Base-by-base conservation (phyloP, 2,329 filamentous ascomycete species). In the Corynespora cassiicola region DNA sequence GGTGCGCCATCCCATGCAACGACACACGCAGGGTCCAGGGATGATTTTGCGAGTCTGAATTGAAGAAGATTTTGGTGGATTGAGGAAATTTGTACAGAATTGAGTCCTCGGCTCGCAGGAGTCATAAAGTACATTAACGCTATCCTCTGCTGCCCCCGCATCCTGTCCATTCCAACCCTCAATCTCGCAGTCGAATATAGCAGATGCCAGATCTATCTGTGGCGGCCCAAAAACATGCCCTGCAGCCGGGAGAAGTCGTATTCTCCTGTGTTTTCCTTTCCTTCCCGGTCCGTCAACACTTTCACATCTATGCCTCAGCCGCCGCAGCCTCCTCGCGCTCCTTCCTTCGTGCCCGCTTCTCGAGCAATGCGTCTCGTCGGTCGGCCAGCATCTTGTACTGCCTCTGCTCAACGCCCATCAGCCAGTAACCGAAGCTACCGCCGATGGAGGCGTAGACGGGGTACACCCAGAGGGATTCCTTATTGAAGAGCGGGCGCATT, bases 401-500 rank as follows among this genome's bases (percentile, higher is more conserved):
- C 67, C 84, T 80, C 63, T 88, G 77, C 71, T 96, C 90, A 39
- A 97, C 88, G 49, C 89, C 88, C 76, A 91, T 85, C 58, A 99
- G 77, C 90, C 92, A 99, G 79, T 96, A 96, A 57, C 94, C 94
- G 74, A 97, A 96, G 73, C 87, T 89, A 58, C 86, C 91, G 58
- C 91, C 91, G 50, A 90, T 82, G 56, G 81, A 81, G 42, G 85
- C 91, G 73, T 94, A 99, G 58, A 92, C 74, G 38, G 94, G 94
- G 76, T 96, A 99, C 34, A 84, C 90, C 87, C 90, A 95, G 63
- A 96, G 82, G 38, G 87, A 87, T 67, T 86, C 79, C 64, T 80
- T 83, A 74, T 87, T 85, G 80, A 97, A 89, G 72, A 96, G 86
- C 35, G 92, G 94, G 49, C 91, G 90, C 90, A 95, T 96, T 77